A percentile compares a stretch with the other conserved stretches of the same genome.
phyloP scores from a whole-genome alignment of 225 moss, liverwort and hornwort species.

The Anthoceros angustus region DNA sequence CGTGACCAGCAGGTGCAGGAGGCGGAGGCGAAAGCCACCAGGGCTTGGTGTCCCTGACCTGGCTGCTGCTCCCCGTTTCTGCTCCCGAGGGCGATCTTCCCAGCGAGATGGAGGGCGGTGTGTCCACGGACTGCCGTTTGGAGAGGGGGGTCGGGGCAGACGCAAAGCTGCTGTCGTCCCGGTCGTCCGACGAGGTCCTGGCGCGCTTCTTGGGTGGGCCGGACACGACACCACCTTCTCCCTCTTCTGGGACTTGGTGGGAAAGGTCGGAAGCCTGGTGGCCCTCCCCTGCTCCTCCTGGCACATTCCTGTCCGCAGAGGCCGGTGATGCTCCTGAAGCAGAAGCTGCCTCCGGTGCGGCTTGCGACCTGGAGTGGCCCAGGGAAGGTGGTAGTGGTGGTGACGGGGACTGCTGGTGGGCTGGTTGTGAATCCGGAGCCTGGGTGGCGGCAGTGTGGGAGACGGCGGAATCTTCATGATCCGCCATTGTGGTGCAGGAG shows the following conservation, averaged over 20 bases:
- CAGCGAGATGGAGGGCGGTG: slow-evolving; percentile 1
- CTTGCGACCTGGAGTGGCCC: neutral
- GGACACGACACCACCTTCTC: too few species aligned
- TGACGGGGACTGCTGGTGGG: neutral
- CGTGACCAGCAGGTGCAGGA: neutral
- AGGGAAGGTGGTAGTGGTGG: neutral
- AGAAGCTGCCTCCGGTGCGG: neutral
- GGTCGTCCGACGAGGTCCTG: neutral
- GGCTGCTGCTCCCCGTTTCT: neutral
- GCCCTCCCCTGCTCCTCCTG: neutral
- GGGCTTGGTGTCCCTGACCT: neutral
- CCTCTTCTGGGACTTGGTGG: too few species aligned
- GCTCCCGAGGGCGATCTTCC: neutral
- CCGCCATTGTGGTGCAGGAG: neutral
- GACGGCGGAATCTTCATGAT: neutral
- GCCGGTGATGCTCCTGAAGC: neutral
- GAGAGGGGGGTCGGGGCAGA: neutral
- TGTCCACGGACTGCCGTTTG: neutral
- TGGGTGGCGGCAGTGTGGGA: neutral
- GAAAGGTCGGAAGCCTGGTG: neutral
- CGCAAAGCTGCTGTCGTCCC: neutral
- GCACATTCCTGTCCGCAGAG: neutral
- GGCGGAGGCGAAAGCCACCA: neutral
- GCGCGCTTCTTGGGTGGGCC: neutral
- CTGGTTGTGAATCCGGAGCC: neutral